Percentiles rank a stretch among this genome's conserved stretches.
phyloP scores from a whole-genome alignment of 768 basidiomycete genomes.

The Lepiota subincarnata region DNA sequence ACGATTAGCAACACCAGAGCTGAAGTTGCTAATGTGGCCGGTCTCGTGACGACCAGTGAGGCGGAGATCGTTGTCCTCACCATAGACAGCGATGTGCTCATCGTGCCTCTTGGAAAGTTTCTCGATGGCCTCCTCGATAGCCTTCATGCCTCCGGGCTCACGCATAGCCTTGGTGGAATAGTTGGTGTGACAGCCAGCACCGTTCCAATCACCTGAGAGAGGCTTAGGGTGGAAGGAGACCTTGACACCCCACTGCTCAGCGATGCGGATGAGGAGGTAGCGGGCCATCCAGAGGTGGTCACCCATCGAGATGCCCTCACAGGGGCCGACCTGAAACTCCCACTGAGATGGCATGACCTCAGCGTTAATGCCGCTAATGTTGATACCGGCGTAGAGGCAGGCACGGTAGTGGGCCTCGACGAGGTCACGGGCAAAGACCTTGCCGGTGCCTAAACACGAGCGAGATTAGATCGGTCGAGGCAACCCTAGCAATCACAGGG shows the following conservation, averaged over 20 bases:
- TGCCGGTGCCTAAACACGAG: conserved; percentile 72
- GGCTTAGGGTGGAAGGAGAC: conserved; percentile 99
- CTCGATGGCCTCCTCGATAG: conserved; percentile 89
- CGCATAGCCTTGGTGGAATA: conserved; percentile 95
- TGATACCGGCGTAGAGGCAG: conserved; percentile 91
- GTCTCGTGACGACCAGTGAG: conserved; percentile 98
- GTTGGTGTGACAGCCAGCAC: conserved; percentile 98
- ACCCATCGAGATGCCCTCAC: conserved; percentile 96
- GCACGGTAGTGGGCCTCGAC: conserved; percentile 99
- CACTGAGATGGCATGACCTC: conserved; percentile 99
- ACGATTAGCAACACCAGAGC: conserved; percentile 95
- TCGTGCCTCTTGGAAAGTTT: conserved; percentile 88
- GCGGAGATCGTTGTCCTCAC: conserved; percentile 95
- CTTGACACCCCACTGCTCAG: conserved; percentile 96
- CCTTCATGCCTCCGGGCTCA: conserved; percentile 88
- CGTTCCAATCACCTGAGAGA: conserved; percentile 97
- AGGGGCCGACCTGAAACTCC: conserved; percentile 99
- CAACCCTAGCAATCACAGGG: background rate
- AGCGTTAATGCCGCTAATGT: conserved; percentile 99
- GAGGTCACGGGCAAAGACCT: conserved; percentile 97
- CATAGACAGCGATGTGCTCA: conserved; percentile 96
- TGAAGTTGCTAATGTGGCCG: conserved; percentile 87
- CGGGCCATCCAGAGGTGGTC: conserved; percentile 99
- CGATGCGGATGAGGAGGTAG: conserved; percentile 91
- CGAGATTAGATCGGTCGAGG: conserved; percentile 15